A percentile compares a stretch with the other conserved stretches of the same genome.
Conservation (phyloP, 179 eudicot species). For the Vitellaria paradoxa region DNA sequence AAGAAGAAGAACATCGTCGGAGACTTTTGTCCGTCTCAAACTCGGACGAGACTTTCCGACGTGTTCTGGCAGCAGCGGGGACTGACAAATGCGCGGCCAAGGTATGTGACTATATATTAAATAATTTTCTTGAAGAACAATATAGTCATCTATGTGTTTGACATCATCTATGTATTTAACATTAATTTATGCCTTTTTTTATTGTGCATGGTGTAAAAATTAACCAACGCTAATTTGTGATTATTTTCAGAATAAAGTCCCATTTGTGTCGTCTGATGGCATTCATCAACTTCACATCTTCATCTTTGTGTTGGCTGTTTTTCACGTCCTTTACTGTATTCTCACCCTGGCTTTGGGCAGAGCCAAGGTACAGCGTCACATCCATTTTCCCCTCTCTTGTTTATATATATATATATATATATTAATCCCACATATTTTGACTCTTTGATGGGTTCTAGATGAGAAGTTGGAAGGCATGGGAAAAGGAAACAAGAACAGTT, state of each 20-base stretch:
- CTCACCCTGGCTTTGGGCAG: conserved; percentile 31
- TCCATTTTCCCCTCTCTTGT: background rate
- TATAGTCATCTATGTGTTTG: background rate
- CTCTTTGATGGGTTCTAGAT: conserved; percentile 25
- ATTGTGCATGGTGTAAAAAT: background rate
- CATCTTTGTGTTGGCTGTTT: conserved; percentile 40
- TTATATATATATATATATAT: background rate
- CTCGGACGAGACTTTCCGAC: conserved; percentile 14
- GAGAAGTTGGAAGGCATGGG: conserved; percentile 58
- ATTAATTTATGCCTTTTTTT: too few relatives aligned
- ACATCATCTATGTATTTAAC: background rate
- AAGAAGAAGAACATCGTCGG: conserved; percentile 11
- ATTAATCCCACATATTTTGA: background rate
- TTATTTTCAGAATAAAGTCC: conserved; percentile 31
- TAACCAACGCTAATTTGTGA: background rate
- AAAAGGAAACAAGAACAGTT: conserved; percentile 40
- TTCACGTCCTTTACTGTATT: conserved; percentile 32
- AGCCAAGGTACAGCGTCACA: conserved; percentile 27
- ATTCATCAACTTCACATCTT: conserved; percentile 44
- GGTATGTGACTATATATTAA: background rate
- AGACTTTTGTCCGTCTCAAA: conserved; percentile 12
- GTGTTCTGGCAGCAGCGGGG: conserved; percentile 9
- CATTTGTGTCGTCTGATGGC: conserved; percentile 37
- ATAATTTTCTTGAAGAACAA: too few relatives aligned
- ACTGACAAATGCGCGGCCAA: conserved; percentile 11